Evolutionary conservation across 192 early-diverging fungal genomes (phyloP), one percentile per base, ranked within the genome.

Genomic region (Umbelopsis sp.): DNA sequence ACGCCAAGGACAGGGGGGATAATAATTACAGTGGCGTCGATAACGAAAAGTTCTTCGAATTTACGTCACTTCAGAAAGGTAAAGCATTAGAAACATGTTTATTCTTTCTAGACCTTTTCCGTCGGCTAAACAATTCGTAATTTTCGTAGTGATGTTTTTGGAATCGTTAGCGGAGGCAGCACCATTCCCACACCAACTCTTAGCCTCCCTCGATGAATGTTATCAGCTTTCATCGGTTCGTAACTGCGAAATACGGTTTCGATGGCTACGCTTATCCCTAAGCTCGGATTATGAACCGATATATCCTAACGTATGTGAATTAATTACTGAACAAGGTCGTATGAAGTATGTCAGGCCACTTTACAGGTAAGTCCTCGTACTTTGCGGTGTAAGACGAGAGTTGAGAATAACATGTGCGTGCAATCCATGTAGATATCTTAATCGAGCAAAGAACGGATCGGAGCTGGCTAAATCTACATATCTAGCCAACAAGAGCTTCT

Each of bases 331-430:
- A 59, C 93, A 96, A 75, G 97, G 97, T 1, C 84, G 97, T 51
- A 97, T 98, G 97, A 97, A 97, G 82, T 96, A 87, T 75, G 90
- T 92, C 2, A 80, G 94, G 8, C 94, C 95, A 38, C 83, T 99
- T 24, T 97, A 94, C 74, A 86, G 93, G 38, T 45, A 45, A 34
- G 70, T 54, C n/a, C 24, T n/a, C 17, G 12, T 25, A 3, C 31
- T 22, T n/a, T 50, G 20, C 53, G 0, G 3, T n/a, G 32, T 34
- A 31, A 62, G 21, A 44, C 34, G 12, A 7, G 4, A 9, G 17
- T 38, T 53, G 31, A 34, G 54, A 71, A 43, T 51, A 36, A 43
- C 51, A 71, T 50, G 47, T 70, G 41, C 45, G 36, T 50, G 29
- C n/a, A 38, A 26, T 14, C 11, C 47, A 32, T 32, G n/a, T 59